A percentile compares a stretch with the other conserved stretches of the same genome.
Evolutionary conservation across 495 filamentous ascomycete species (phyloP).

Genomic region (Cercophora newfieldiana): DNA sequence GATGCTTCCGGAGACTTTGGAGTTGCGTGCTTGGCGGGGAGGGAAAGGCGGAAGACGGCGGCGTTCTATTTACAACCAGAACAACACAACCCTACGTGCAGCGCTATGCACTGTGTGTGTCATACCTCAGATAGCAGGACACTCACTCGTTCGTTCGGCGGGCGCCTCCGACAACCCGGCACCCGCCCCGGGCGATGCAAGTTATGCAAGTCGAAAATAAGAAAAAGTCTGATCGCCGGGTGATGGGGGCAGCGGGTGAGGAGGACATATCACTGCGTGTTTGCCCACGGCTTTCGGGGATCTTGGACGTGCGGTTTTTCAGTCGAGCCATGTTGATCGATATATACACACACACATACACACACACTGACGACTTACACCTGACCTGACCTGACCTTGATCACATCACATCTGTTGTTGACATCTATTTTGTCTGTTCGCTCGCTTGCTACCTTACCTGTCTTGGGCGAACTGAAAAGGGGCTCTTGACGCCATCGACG

Average conservation of each 20-base stretch:
- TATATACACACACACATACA: too few relatives aligned
- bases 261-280: not conserved
- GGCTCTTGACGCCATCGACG: not conserved
- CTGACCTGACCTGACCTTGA: too few relatives aligned
- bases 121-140: not conserved
- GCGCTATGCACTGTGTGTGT: not conserved
- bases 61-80: too few relatives aligned
- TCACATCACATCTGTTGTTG: not conserved
- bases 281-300: not conserved
- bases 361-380: too few relatives aligned
- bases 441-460: not conserved
- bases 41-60: too few relatives aligned
- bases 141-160: too few relatives aligned
- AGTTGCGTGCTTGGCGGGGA: not conserved
- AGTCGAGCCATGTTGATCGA: not conserved
- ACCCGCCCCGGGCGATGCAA: not conserved
- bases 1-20: not conserved
- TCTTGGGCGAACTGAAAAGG: not conserved
- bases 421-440: not conserved
- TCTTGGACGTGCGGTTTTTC: not conserved
- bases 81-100: not conserved
- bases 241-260: not conserved
- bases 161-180: not conserved
- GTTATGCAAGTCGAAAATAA: too few relatives aligned
- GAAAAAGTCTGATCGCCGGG: not conserved